A percentile compares a stretch with the other conserved stretches of the same genome.
These are phyloP conservation scores for Metschnikowia continentalis DNA, from an alignment of 805 yeast genomes.

Conservation along the genomic window DNA sequence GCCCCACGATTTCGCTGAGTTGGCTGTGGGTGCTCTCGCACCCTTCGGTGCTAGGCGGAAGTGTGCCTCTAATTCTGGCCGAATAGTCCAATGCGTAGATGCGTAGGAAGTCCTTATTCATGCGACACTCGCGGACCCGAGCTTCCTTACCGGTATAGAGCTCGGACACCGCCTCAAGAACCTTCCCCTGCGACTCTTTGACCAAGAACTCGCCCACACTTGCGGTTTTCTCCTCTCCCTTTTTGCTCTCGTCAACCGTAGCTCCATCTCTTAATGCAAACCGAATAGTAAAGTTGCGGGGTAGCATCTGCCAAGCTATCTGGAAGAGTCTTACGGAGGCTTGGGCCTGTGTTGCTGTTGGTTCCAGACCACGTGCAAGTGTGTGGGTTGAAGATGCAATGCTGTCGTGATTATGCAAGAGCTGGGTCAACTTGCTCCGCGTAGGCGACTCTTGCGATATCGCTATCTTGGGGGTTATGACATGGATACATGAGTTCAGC, in stretches of 20 bases:
- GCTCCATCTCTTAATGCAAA: not conserved
- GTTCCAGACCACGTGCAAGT: not conserved
- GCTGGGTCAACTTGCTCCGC: constrained; percentile 2
- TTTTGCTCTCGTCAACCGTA: not conserved
- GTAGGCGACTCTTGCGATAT: not conserved
- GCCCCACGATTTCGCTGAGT: constrained; percentile 2
- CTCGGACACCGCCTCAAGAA: not conserved
- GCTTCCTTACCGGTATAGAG: not conserved
- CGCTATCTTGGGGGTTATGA: not conserved
- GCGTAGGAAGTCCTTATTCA: constrained; percentile 15
- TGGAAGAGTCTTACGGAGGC: not conserved
- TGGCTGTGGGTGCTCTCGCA: not conserved
- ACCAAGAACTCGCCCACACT: not conserved
- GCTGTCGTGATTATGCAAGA: not conserved
- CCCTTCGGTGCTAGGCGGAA: constrained; percentile 9
- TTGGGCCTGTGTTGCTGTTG: not conserved
- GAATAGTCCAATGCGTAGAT: constrained; percentile 17
- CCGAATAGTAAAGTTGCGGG: not conserved
- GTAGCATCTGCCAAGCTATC: constrained; percentile 4
- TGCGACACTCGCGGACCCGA: constrained; percentile 15
- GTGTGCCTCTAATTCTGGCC: constrained; percentile 10
- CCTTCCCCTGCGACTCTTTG: not conserved
- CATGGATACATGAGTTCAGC: not conserved
- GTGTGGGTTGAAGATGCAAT: not conserved
- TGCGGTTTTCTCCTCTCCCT: not conserved